Conservation (phyloP, 2,329 filamentous ascomycete genomes). For the Diaporthe humulicola region DNA sequence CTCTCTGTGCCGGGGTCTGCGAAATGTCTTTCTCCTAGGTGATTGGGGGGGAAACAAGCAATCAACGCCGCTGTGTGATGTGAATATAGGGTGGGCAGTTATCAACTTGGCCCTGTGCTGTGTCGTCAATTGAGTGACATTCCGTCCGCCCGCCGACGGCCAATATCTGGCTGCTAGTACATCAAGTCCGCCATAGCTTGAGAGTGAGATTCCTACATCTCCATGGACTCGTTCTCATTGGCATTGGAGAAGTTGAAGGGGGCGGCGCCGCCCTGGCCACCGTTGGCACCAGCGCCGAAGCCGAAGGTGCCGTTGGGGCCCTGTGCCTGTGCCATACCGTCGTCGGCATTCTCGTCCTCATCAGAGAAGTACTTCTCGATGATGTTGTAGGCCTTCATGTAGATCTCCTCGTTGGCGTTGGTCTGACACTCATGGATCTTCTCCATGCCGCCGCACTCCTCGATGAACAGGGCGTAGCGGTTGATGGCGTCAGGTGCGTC, state of each 20-base stretch:
- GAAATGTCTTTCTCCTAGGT: constrained; percentile 36
- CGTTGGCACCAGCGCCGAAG: constrained; percentile 80
- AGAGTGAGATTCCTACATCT: constrained; percentile 64
- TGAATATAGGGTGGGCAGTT: constrained; percentile 46
- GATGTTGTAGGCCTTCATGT: constrained; percentile 99
- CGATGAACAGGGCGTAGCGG: constrained; percentile 97
- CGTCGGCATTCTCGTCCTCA: constrained; percentile 93
- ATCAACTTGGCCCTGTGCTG: constrained; percentile 46
- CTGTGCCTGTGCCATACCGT: constrained; percentile 78
- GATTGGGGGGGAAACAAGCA: constrained; percentile 43
- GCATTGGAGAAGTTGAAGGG: constrained; percentile 91
- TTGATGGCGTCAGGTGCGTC: constrained; percentile 86
- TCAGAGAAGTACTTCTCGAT: constrained; percentile 99
- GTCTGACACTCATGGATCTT: constrained; percentile 99
- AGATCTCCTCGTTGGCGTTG: constrained; percentile 99
- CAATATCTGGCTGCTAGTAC: constrained; percentile 15
- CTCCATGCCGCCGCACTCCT: constrained; percentile 99
- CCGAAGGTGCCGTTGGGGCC: constrained; percentile 81
- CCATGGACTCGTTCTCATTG: constrained; percentile 75
- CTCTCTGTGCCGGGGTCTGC: constrained; percentile 37
- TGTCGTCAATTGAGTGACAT: constrained; percentile 44
- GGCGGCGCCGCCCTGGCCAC: constrained; percentile 71
- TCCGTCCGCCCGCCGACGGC: constrained; percentile 22
- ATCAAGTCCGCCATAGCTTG: constrained; percentile 23
- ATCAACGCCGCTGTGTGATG: constrained; percentile 50